Evolutionary conservation across 179 eudicot species (phyloP).

Genomic region (Corrigiola litoralis): DNA sequence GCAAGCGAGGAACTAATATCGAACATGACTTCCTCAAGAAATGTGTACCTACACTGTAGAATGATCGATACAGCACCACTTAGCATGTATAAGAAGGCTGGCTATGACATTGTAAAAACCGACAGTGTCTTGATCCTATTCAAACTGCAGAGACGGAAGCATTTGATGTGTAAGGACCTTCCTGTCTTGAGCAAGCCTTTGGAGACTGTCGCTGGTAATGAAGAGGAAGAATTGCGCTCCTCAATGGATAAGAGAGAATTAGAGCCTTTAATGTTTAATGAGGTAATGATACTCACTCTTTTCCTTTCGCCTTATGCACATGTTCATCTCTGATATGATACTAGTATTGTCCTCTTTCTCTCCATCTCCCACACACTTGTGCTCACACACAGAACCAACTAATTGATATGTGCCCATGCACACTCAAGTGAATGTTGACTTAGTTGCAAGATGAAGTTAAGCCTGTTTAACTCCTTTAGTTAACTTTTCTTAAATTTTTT

Average conservation of each 20-base stretch:
- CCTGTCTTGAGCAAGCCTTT: slow-evolving; percentile 33
- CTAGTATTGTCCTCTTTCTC: background rate
- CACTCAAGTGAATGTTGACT: background rate
- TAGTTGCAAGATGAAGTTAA: too few species aligned
- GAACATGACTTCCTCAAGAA: slow-evolving; percentile 60
- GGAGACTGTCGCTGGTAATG: slow-evolving; percentile 21
- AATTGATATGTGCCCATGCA: background rate
- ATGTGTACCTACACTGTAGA: slow-evolving; percentile 83
- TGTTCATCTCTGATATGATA: background rate
- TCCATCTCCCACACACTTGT: background rate
- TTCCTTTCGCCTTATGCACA: background rate
- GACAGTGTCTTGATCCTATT: slow-evolving; percentile 65
- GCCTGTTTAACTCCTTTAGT: background rate
- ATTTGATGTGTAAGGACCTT: slow-evolving; percentile 84
- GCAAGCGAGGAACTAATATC: slow-evolving; percentile 86
- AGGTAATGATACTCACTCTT: slow-evolving; percentile 25
- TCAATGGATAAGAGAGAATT: slow-evolving; percentile 18
- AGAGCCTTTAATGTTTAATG: slow-evolving; percentile 6
- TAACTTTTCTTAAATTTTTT: background rate
- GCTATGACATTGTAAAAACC: slow-evolving; percentile 68
- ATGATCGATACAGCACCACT: slow-evolving; percentile 83
- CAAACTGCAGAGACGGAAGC: slow-evolving; percentile 76
- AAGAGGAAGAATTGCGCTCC: slow-evolving; percentile 26
- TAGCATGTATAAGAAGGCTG: slow-evolving; percentile 86
- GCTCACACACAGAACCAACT: background rate